Evolutionary conservation across 2,329 filamentous ascomycete genomes (phyloP), one percentile per base, ranked within the genome.

Genomic region (Venturia nashicola): DNA sequence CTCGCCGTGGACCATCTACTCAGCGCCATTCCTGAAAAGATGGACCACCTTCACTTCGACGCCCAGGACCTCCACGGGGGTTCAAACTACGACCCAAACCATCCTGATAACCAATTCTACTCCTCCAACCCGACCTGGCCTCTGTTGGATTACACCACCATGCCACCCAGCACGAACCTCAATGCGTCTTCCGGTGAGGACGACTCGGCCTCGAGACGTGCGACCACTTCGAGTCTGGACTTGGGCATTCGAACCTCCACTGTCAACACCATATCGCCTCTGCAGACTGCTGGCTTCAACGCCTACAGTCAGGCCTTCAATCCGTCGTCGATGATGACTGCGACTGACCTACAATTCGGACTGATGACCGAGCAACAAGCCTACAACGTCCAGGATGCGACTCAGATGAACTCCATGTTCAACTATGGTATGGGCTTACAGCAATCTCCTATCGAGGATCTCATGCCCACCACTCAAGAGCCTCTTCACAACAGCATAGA

Each of bases 391-490:
- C 34, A 61, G n/a, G 46, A 63, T 16, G 40, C 62, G 12, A 16
- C 42, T 20, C 32, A 43, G 8, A 46, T 46, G 36, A 54, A 64
- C 43, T 3, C 62, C 36, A 44, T 64, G 51, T 62, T 40, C 39
- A 55, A 59, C 46, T 65, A 51, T 43, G 59, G 44, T 3, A 61
- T 65, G 59, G 74, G 74, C 51, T 68, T 80, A 61, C 76, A 79
- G 66, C 70, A 75, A 1, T 80, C 78, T 65, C 77, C 78, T 5
- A 73, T 79, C 61, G 77, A 80, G 64, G 79, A 78, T 70, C 74
- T 80, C 71, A 77, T 78, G 64, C 69, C 72, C 8, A 72, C 75
- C 16, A 70, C 75, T 64, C 72, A 74, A 63, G 68, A 67, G 39
- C 68, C 76, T 64, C 67, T 70, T 23, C 76, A 75, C 48, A 73